A percentile compares a stretch with the other conserved stretches of the same genome.
These are phyloP conservation scores for Fusarium tanahbumbuense DNA, from an alignment of 2,329 filamentous ascomycete species.

Conservation along the genomic window DNA sequence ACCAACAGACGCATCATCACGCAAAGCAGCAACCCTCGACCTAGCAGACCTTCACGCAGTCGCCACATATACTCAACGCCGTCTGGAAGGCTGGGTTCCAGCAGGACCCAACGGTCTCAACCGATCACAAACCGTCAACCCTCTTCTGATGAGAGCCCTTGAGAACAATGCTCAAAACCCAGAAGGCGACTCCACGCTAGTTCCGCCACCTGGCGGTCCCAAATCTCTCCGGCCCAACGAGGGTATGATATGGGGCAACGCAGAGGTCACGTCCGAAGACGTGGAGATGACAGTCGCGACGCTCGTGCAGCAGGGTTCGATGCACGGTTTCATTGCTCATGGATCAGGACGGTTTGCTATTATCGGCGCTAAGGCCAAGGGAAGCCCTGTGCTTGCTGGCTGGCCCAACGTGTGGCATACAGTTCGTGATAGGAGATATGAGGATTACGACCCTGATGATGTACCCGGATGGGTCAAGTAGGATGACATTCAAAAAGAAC, in stretches of 20 bases:
- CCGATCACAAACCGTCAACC: slow-evolving; percentile 59
- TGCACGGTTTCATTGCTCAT: slow-evolving; percentile 88
- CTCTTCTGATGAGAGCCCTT: slow-evolving; percentile 64
- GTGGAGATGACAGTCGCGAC: slow-evolving; percentile 83
- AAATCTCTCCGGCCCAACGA: slow-evolving; percentile 66
- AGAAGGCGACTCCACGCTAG: slow-evolving; percentile 55
- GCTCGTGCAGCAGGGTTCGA: slow-evolving; percentile 81
- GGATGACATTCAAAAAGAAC: slow-evolving; percentile 22
- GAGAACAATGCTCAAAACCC: slow-evolving; percentile 57
- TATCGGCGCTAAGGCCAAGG: slow-evolving; percentile 76
- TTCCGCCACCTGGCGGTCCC: slow-evolving; percentile 59
- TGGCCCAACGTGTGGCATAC: slow-evolving; percentile 82
- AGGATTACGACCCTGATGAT: slow-evolving; percentile 69
- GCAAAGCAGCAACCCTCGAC: slow-evolving; percentile 79
- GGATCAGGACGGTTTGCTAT: slow-evolving; percentile 82
- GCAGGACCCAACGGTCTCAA: slow-evolving; percentile 49
- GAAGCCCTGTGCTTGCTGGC: slow-evolving; percentile 73
- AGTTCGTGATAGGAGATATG: slow-evolving; percentile 69
- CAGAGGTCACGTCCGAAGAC: slow-evolving; percentile 68
- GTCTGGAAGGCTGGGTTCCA: slow-evolving; percentile 68
- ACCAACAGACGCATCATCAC: slow-evolving; percentile 65
- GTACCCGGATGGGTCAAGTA: slow-evolving; percentile 81
- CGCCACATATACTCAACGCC: slow-evolving; percentile 73
- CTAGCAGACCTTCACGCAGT: slow-evolving; percentile 74
- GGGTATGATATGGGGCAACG: slow-evolving; percentile 73